Evolutionary conservation across 441 rosid genomes (phyloP).

Genomic region (Hypseocharis bilobata): DNA sequence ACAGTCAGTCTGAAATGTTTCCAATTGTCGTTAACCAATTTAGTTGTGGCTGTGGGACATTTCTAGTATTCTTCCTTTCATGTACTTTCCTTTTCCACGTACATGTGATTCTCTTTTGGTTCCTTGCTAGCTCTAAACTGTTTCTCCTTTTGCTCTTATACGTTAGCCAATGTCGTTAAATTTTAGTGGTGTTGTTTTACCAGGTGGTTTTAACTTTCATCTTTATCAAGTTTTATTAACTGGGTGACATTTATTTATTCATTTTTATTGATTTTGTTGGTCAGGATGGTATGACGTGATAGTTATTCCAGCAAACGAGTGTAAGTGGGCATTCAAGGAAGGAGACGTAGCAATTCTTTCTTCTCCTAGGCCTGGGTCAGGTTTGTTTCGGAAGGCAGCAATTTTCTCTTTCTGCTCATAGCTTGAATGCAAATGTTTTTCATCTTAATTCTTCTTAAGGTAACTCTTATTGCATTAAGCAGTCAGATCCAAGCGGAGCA

Average conservation of each 20-base stretch:
- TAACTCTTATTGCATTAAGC: constrained; percentile 21
- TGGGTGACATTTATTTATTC: constrained; percentile 19
- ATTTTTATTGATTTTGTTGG: constrained; percentile 20
- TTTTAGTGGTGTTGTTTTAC: no score
- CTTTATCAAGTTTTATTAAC: constrained; percentile 15
- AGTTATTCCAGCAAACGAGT: constrained; percentile 58
- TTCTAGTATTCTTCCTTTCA: neutral
- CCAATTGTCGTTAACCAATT: neutral
- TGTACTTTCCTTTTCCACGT: neutral
- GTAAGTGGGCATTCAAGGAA: constrained; percentile 92
- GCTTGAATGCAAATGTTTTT: neutral
- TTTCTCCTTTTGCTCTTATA: no score
- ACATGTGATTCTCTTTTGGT: no score
- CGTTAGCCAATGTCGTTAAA: no score
- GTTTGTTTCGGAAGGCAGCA: constrained; percentile 29
- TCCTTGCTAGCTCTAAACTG: no score
- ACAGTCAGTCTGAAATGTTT: neutral
- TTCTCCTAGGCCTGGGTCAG: constrained; percentile 69
- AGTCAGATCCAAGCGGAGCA: constrained; percentile 53
- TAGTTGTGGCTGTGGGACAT: neutral
- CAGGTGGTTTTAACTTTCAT: no score
- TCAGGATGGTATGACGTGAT: constrained; percentile 93
- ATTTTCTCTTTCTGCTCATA: neutral
- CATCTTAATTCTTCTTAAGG: neutral
- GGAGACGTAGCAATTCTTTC: constrained; percentile 96